phyloP scores from a whole-genome alignment of 192 early-diverging fungal genomes.

The Diversispora eburnea region DNA sequence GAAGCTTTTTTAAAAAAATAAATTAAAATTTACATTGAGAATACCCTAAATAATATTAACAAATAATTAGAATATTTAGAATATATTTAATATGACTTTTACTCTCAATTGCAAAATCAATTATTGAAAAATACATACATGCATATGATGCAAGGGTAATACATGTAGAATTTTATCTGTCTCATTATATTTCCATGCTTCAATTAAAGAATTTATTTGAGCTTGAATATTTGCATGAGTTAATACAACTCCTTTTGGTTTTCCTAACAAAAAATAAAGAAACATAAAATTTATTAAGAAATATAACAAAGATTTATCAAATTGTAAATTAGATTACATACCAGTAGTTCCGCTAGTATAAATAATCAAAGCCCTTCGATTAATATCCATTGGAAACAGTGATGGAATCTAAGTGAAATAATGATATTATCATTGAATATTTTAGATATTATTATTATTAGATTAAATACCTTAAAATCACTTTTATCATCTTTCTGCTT shows the following conservation, averaged over 20 bases:
- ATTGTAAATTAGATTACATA: constrained; percentile 14
- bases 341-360: constrained; percentile 74
- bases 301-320: neutral
- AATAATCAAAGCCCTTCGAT: constrained; percentile 63
- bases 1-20: constrained; percentile 11
- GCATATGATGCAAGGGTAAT: constrained; percentile 83
- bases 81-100: constrained; percentile 3
- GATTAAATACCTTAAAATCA: constrained; percentile 4
- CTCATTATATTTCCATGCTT: constrained; percentile 67
- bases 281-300: constrained; percentile 29
- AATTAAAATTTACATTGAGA: constrained; percentile 20
- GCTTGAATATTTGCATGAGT: constrained; percentile 63
- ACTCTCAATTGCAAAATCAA: neutral
- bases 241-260: constrained; percentile 83
- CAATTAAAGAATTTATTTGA: constrained; percentile 61
- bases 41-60: constrained; percentile 17
- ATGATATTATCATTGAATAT: neutral
- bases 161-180: constrained; percentile 72
- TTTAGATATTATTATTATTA: neutral
- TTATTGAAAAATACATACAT: constrained; percentile 46
- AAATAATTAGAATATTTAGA: neutral
- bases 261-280: constrained; percentile 35
- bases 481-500: neutral
- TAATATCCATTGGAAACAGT: constrained; percentile 24
- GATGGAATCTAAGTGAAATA: constrained; percentile 16